phyloP scores from a whole-genome alignment of 345 rosid genomes.

The Passiflora organensis region DNA sequence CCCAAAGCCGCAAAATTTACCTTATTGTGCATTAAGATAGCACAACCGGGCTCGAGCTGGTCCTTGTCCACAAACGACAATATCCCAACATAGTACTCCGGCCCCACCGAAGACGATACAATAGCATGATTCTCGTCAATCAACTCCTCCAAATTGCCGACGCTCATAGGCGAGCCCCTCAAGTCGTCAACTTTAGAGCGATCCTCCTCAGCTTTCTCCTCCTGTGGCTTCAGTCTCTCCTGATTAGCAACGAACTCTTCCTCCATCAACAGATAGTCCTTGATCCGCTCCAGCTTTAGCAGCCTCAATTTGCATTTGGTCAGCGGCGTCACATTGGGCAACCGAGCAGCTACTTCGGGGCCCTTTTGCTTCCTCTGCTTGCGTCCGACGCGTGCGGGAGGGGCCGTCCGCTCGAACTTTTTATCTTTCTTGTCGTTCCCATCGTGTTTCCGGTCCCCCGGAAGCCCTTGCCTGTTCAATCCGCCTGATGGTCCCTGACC shows the following conservation, averaged over 20 bases:
- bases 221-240: conserved; percentile 27
- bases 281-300: conserved; percentile 23
- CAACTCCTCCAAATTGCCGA: conserved; percentile 28
- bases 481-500: conserved; percentile 26
- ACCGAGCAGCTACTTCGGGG: conserved; percentile 17
- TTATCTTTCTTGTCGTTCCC: conserved; percentile 25
- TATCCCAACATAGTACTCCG: conserved; percentile 27
- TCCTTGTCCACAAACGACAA: conserved; percentile 31
- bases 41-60: conserved; percentile 38
- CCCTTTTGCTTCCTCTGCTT: conserved; percentile 24
- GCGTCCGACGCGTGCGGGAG: conserved; percentile 19
- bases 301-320: conserved; percentile 25
- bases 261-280: conserved; percentile 29
- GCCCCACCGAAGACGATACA: conserved; percentile 25
- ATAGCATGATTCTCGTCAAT: conserved; percentile 29
- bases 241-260: conserved; percentile 28
- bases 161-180: conserved; percentile 30
- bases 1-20: background rate
- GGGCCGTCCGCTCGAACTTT: conserved; percentile 26
- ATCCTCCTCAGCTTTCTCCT: conserved; percentile 26
- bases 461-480: conserved; percentile 5
- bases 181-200: conserved; percentile 26
- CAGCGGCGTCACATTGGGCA: conserved; percentile 20
- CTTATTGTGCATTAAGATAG: conserved; percentile 37
- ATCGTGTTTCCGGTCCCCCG: conserved; percentile 22